These are phyloP conservation scores for Aspergillus nidulans DNA, from an alignment of 495 filamentous ascomycete species.

Conservation along the genomic window DNA sequence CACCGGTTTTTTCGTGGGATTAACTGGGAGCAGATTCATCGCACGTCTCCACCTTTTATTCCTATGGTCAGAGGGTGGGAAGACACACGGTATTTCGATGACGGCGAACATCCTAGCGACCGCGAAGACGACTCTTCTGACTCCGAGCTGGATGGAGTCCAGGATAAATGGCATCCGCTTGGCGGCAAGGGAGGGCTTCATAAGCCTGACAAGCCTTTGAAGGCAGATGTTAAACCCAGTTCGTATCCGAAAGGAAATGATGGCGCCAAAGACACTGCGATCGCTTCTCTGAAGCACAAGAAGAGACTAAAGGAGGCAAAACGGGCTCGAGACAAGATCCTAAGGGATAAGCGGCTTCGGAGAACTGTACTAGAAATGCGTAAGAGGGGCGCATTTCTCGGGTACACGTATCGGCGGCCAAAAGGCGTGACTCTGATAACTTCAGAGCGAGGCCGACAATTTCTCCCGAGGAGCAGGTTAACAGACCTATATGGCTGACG, in stretches of 20 bases:
- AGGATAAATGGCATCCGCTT: slow-evolving; percentile 10
- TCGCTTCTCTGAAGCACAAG: slow-evolving; percentile 11
- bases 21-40: slow-evolving; percentile 64
- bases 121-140: slow-evolving; percentile 33
- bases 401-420: slow-evolving; percentile 79
- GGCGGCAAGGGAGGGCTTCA: slow-evolving; percentile 10
- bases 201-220: not conserved
- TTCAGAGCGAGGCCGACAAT: slow-evolving; percentile 29
- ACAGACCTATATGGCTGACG: slow-evolving; percentile 26
- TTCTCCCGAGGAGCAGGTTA: slow-evolving; percentile 22
- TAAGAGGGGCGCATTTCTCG: slow-evolving; percentile 76
- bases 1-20: slow-evolving; percentile 70
- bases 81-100: slow-evolving; percentile 88
- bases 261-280: not conserved
- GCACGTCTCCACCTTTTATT: slow-evolving; percentile 67
- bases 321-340: slow-evolving; percentile 70
- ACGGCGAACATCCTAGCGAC: slow-evolving; percentile 63
- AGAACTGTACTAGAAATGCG: slow-evolving; percentile 68
- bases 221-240: not conserved
- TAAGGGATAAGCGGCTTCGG: slow-evolving; percentile 64
- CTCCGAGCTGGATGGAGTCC: slow-evolving; percentile 17
- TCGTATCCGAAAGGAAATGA: not conserved
- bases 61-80: slow-evolving; percentile 66
- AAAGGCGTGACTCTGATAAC: slow-evolving; percentile 33
- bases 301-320: slow-evolving; percentile 54